Base-by-base conservation (phyloP, 306 rosid genomes). In the Acacia crassicarpa region DNA sequence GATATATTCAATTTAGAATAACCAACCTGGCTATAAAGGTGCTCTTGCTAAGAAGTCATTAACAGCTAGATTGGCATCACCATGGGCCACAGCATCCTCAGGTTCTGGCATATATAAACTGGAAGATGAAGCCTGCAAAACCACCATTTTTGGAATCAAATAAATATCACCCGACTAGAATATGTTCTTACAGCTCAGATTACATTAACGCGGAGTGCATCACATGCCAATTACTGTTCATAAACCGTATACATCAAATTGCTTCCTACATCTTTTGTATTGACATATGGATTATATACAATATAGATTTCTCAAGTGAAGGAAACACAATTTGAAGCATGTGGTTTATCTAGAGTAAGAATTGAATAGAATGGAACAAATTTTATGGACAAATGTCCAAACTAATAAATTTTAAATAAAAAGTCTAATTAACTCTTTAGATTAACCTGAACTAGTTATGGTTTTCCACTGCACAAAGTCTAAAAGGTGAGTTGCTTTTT, bases 11-110 rank as follows among this genome's bases (percentile, higher is more conserved):
- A 30, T 30, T 63, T 44, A 4, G 44, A 71, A 84, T 67, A 76
- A 45, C 70, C 75, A 80, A 74, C 78, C 72, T 83, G 23, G 68
- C 81, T 91, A 90, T 41, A 85, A 90, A 33, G 87, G 58, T 78
- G 94, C 87, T 74, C 93, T 82, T 12, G 99, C 93, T 15, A 96
- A 88, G 83, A 96, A 96, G 75, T 96, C 99, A 63, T 96, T 90
- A 67, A 96, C 97, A 11, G 92, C 99, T 12, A 96, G 98, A 84
- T 85, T 91, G 72, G 97, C 89, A 49, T 96, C 99, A 71, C 99
- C 99, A 58, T 96, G 99, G 54, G 97, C 79, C 83, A 93, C 99
- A 1, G 94, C 99, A 71, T 93, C 98, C 68, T 94, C 99, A 0
- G 97, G 94, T 85, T 96, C 98, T 3, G 99, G 99, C 89, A 96